Base-by-base conservation (phyloP, 192 early-diverging fungal species). In the Linnemannia exigua region DNA sequence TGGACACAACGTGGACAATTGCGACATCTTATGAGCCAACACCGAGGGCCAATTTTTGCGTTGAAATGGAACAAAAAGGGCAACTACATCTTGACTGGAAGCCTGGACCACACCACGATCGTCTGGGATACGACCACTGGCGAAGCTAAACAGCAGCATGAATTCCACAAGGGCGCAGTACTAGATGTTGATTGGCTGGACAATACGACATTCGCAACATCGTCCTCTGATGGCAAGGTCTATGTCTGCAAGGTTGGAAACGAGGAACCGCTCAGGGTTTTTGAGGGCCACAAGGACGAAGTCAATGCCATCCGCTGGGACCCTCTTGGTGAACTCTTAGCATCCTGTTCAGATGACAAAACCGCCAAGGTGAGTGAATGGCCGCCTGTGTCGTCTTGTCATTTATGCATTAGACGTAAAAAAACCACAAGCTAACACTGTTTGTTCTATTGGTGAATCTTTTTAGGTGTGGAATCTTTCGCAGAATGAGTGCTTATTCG, bases 121-220 rank as follows among this genome's bases (percentile, higher is more conserved):
- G 91, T 99, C 22, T 99, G 97, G 98, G 95, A 98, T 80, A 89
- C 92, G 11, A 77, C 84, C 8, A 92, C 93, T 5, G 97, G 96
- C 20, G 91, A 96, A 19, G 77, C 90, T 37, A 92, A 93, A 63
- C 95, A 95, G 70, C 92, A 94, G 76, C 95, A 95, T 82, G 90
- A 92, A n/a, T 69, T 81, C 41, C 79, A 88, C 35, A 79, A 75
- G 73, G 93, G 81, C 25, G 91, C 94, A 2, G 93, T 95, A 16
- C 87, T 98, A 69, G 96, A 98, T 87, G 93, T 97, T 14, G 98
- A 97, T 87, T 99, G 98, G 98, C 90, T 93, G 72, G 97, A 99
- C 82, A 95, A 97, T 84, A 87, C 89, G 1, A 99, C 96, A 12
- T 96, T 98, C 91, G 97, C 98, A 7, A 96, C 96, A 0, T 96